Evolutionary conservation across 2,329 filamentous ascomycete genomes (phyloP).

Genomic region (Aspergillus sp.): DNA sequence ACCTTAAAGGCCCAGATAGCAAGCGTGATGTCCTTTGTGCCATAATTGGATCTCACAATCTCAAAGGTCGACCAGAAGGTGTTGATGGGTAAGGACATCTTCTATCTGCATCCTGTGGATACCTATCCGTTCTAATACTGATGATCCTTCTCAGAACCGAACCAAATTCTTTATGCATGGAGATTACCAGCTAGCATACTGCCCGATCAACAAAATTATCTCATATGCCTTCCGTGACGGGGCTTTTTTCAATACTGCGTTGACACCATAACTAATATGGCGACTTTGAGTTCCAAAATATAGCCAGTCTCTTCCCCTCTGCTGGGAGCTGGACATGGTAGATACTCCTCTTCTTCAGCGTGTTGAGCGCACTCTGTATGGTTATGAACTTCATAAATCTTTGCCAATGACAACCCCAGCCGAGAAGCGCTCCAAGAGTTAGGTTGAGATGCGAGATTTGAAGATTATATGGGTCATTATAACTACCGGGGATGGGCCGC

Average conservation of each 20-base stretch:
- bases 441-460: slow-evolving; percentile 17
- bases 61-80: slow-evolving; percentile 20
- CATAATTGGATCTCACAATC: slow-evolving; percentile 21
- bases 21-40: slow-evolving; percentile 20
- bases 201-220: slow-evolving; percentile 19
- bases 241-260: slow-evolving; percentile 17
- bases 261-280: slow-evolving; percentile 21
- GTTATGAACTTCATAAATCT: slow-evolving; percentile 16
- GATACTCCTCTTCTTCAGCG: slow-evolving; percentile 16
- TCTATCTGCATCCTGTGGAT: not conserved
- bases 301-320: slow-evolving; percentile 8
- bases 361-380: slow-evolving; percentile 14
- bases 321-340: slow-evolving; percentile 8
- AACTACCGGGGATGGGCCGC: slow-evolving; percentile 20
- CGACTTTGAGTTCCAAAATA: slow-evolving; percentile 15
- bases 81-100: slow-evolving; percentile 17
- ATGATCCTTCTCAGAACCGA: slow-evolving; percentile 12
- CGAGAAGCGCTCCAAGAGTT: slow-evolving; percentile 17
- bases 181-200: slow-evolving; percentile 24
- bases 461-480: slow-evolving; percentile 24
- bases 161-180: slow-evolving; percentile 24
- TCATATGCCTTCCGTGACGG: slow-evolving; percentile 17
- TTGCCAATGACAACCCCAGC: slow-evolving; percentile 20
- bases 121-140: slow-evolving; percentile 4
- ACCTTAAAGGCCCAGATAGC: slow-evolving; percentile 14